Base-by-base conservation (phyloP, 2,329 filamentous ascomycete species). In the Aspergillus sp. region DNA sequence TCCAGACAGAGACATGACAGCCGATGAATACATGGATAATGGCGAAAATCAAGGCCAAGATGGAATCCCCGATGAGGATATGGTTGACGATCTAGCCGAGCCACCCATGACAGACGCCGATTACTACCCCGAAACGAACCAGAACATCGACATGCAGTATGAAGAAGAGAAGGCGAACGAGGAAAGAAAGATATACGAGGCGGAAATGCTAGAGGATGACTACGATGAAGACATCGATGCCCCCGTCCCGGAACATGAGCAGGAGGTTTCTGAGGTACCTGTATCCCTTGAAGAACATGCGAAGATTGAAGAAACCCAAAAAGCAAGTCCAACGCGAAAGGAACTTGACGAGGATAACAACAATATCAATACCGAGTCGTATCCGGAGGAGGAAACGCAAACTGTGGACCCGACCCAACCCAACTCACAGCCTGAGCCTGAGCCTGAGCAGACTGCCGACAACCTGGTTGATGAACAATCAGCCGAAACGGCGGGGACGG, bases 1-100 rank as follows among this genome's bases (percentile, higher is more conserved):
- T 49, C 80, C 84, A 64, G 86, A 88, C 63, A 74, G 76, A 55
- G 71, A 73, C 45, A 73, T 76, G 68, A 76, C 74, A 57, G 74
- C 71, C 46, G 71, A 79, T 63, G 68, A 79, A 21, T 74, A 61
- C 57, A 66, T 65, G 58, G 73, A 64, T 60, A 68, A 62, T 21
- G 63, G 68, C 4, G 69, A 66, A 14, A 72, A 73, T 35, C 68
- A 70, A 31, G 67, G 68, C 14, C 64, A 68, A 21, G 68, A 72
- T 33, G 64, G 48, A 12, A 63, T 64, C 8, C 69, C 72, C 43
- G 74, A 81, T 67, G 79, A 80, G 48, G 78, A 81, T 65, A 76
- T 81, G 73, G 74, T 76, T 62, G 73, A 80, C 56, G 79, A 78
- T 55, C 68, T 76, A 43, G 74, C 74, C 25, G 72, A 75, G 59